A percentile compares a stretch with the other conserved stretches of the same genome.
phyloP scores from a whole-genome alignment of 768 basidiomycete species.

The Termitomyces sp. region DNA sequence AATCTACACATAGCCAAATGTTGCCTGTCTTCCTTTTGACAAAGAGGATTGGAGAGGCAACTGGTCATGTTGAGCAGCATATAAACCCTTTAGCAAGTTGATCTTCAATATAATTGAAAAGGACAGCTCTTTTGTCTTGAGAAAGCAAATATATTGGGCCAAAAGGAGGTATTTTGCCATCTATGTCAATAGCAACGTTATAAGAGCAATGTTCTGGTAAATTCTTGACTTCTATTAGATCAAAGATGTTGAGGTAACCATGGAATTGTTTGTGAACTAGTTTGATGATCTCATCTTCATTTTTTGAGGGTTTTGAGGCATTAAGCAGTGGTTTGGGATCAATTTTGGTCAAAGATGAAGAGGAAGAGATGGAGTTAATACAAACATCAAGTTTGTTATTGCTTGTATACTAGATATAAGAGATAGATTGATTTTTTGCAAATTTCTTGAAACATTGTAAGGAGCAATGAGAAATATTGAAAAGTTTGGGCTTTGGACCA shows the following conservation, averaged over 20 bases:
- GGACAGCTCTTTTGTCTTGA: conserved; percentile 15
- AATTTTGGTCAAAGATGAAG: no score
- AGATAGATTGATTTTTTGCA: conserved; percentile 10
- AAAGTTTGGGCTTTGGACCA: background rate
- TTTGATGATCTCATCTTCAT: conserved; percentile 8
- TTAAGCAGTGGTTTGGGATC: no score
- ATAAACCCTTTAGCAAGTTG: conserved; percentile 25
- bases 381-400: background rate
- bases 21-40: conserved; percentile 16
- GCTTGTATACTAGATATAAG: conserved; percentile 1
- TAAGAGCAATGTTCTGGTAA: conserved; percentile 24
- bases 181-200: conserved; percentile 28
- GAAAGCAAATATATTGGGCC: conserved; percentile 23
- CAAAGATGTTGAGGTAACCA: background rate
- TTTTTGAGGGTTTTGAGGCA: no score
- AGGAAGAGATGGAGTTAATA: background rate
- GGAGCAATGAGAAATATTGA: background rate
- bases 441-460: conserved; percentile 17
- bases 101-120: conserved; percentile 23
- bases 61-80: conserved; percentile 14
- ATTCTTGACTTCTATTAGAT: conserved; percentile 15
- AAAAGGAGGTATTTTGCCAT: conserved; percentile 14
- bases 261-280: no score
- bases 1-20: conserved; percentile 17
- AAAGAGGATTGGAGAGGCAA: conserved; percentile 21